Evolutionary conservation across 768 basidiomycete genomes (phyloP), one percentile per base, ranked within the genome.

Genomic region (Boletus eberwhitei): DNA sequence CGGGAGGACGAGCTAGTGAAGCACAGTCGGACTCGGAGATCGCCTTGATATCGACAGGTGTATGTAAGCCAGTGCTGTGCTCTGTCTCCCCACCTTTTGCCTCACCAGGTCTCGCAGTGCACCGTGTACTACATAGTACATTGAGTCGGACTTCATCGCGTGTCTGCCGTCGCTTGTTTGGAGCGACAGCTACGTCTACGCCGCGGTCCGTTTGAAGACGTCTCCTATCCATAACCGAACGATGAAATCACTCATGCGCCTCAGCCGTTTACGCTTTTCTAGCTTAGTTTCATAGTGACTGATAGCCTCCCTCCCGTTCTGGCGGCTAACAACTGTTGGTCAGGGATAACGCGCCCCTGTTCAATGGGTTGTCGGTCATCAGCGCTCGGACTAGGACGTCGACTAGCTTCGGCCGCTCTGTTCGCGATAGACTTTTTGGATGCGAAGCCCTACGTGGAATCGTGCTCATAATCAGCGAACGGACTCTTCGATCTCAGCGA

Each of bases 11-110:
- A 35, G 14, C 32, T 46, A 11, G 32, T 35, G 9, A 7, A 45
- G 44, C 19, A 32, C n/a, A 29, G 29, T 45, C 48, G 35, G 69
- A 29, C 19, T 45, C 48, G 35, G 69, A 59, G 66, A 68, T 71
- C 56, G 57, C 55, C 64, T 61, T 64, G 67, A 70, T 71, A 70
- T 66, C 64, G 46, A 52, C 64, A 12, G 32, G 64, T 50, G 57
- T 66, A 65, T 66, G 63, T 66, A 67, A 67, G 62, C 65, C 36
- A 9, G 64, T 54, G 65, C 57, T 58, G 60, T 52, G 47, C 60
- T 21, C 22, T 26, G 2, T 17, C 11, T 32, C 31, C 11, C 31
- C 31, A 31, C 31, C 31, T 40, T 21, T 13, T 40, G 21, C 38
- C 13, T 13, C 2, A 13, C 44, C 44, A 8, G 13, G 16, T 21